Conservation (phyloP, 306 rosid species). For the Psophocarpus tetragonolobus region DNA sequence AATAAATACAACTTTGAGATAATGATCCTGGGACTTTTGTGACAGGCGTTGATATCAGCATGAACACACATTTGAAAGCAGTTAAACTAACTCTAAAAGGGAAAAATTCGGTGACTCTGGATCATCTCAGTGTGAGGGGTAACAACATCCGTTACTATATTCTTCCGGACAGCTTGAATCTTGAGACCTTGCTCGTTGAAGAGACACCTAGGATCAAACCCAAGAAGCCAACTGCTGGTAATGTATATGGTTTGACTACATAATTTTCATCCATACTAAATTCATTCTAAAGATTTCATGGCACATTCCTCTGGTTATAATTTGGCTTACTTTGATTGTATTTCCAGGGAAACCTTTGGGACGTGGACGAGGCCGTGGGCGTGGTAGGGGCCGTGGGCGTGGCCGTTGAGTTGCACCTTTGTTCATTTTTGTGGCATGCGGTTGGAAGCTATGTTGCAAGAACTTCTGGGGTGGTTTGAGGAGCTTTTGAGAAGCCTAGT, state of each 20-base stretch:
- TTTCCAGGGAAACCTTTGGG: constrained; percentile 81
- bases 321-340: constrained; percentile 1
- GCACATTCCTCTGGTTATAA: background rate
- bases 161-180: constrained; percentile 56
- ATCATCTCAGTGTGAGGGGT: constrained; percentile 97
- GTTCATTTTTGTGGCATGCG: constrained; percentile 39
- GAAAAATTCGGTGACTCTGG: constrained; percentile 89
- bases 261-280: background rate
- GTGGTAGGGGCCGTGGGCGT: constrained; percentile 88
- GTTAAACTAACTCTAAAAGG: constrained; percentile 92
- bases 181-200: constrained; percentile 50
- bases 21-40: constrained; percentile 36
- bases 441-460: constrained; percentile 31
- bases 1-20: background rate
- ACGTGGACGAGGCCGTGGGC: constrained; percentile 84
- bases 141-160: constrained; percentile 83
- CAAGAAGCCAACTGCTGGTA: constrained; percentile 96
- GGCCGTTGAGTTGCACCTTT: constrained; percentile 50
- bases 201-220: constrained; percentile 89
- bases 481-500: background rate
- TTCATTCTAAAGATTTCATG: background rate
- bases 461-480: background rate
- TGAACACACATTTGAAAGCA: constrained; percentile 86
- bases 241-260: background rate
- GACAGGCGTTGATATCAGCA: constrained; percentile 61